A percentile compares a stretch with the other conserved stretches of the same genome.
phyloP scores from a whole-genome alignment of 78 protist species.

The Dictyostelium citrinum region DNA sequence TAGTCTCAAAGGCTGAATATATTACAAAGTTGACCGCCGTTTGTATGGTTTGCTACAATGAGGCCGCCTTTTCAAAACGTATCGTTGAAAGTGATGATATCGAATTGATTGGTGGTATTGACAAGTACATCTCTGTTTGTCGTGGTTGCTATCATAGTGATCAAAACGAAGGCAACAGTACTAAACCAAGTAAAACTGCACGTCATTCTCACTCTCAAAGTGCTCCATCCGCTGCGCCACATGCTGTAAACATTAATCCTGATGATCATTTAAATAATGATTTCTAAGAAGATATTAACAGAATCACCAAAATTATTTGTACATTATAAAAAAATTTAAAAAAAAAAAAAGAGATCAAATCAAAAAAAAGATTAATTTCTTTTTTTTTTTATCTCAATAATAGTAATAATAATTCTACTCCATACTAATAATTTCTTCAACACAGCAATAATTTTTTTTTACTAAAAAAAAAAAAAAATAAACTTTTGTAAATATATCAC shows the following conservation, averaged over 20 bases:
- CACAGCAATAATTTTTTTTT: neutral
- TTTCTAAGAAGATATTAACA: neutral
- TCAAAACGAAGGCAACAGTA: neutral
- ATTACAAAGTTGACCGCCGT: slow-evolving; percentile 90
- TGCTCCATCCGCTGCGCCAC: neutral
- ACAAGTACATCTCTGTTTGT: slow-evolving; percentile 92
- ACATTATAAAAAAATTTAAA: neutral
- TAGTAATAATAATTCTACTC: neutral
- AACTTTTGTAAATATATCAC: neutral
- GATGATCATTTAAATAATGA: neutral
- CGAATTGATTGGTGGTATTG: slow-evolving; percentile 93
- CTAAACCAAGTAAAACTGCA: neutral
- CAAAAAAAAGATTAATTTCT: neutral
- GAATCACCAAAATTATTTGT: neutral
- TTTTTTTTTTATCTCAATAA: neutral
- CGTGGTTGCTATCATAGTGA: slow-evolving; percentile 81
- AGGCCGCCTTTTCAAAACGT: slow-evolving; percentile 90
- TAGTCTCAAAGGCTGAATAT: slow-evolving; percentile 87
- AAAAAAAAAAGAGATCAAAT: neutral
- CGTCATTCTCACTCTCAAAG: neutral
- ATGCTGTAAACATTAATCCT: neutral
- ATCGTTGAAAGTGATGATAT: slow-evolving; percentile 66
- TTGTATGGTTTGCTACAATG: slow-evolving; percentile 82
- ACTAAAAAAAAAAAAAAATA: neutral
- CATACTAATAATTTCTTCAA: neutral